Conservation (phyloP, 805 yeast species). For the Candida awuae region DNA sequence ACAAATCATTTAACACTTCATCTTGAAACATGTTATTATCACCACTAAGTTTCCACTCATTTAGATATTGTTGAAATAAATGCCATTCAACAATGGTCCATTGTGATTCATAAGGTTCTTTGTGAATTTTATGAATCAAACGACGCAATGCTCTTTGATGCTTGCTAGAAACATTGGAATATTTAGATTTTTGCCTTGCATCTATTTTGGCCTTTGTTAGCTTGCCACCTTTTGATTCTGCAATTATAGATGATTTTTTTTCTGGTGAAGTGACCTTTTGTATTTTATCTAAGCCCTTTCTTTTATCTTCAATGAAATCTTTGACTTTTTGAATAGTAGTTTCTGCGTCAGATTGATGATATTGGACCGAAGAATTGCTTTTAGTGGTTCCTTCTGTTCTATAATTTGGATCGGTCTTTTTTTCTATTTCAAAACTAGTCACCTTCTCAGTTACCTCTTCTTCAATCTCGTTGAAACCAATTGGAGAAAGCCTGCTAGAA, state of each 20-base stretch:
- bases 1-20: conserved; percentile 10
- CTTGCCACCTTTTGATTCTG: background rate
- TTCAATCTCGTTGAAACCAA: background rate
- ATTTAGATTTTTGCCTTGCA: background rate
- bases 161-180: background rate
- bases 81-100: conserved; percentile 24
- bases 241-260: background rate
- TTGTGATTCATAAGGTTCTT: conserved; percentile 8
- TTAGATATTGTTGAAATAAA: conserved; percentile 16
- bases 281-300: background rate
- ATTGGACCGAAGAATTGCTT: background rate
- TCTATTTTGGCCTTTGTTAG: background rate
- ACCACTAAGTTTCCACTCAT: conserved; percentile 15
- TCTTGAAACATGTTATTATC: conserved; percentile 10
- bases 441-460: conserved; percentile 1
- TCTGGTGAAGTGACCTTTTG: background rate
- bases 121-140: conserved; percentile 7
- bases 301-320: conserved; percentile 16
- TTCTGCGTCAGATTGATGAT: conserved; percentile 6
- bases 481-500: background rate
- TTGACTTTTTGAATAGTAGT: conserved; percentile 22
- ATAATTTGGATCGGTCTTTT: background rate
- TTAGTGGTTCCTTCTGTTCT: background rate
- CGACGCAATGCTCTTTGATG: conserved; percentile 1
- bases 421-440: conserved; percentile 2